Conservation (phyloP, 257 asterid genomes). For the Fraxinus cuspidata region DNA sequence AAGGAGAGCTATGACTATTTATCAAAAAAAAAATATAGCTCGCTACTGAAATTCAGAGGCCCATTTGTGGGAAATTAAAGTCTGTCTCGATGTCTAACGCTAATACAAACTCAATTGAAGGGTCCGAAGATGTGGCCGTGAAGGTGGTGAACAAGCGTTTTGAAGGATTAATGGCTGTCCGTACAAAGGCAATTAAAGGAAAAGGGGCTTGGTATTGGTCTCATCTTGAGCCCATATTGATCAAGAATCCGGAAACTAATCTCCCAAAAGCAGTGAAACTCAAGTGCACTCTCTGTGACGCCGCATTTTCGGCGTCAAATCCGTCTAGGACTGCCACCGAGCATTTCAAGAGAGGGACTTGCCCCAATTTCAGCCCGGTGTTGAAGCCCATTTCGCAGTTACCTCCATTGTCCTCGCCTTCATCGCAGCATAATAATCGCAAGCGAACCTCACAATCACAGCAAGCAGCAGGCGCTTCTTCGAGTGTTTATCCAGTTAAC, state of each 20-base stretch:
- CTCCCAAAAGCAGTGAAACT: conserved; percentile 81
- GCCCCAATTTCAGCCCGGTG: conserved; percentile 65
- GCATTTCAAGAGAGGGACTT: conserved; percentile 77
- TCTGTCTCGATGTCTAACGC: conserved; percentile 45
- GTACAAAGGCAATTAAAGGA: conserved; percentile 84
- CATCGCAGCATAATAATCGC: conserved; percentile 56
- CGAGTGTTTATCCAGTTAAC: conserved; percentile 42
- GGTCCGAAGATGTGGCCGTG: conserved; percentile 55
- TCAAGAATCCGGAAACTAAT: conserved; percentile 62
- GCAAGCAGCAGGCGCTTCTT: conserved; percentile 37
- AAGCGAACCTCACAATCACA: conserved; percentile 52
- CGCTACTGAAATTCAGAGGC: conserved; percentile 5
- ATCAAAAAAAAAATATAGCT: conserved; percentile 1
- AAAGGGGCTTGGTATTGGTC: conserved; percentile 99
- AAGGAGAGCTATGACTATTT: conserved; percentile 14
- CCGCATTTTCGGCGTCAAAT: conserved; percentile 81
- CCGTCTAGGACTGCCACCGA: conserved; percentile 89
- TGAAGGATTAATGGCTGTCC: conserved; percentile 66
- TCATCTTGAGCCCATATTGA: conserved; percentile 79
- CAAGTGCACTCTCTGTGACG: conserved; percentile 69
- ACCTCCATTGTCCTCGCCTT: conserved; percentile 79
- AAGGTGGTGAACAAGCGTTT: conserved; percentile 67
- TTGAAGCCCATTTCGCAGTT: conserved; percentile 59
- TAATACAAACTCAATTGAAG: conserved; percentile 41
- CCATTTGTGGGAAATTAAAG: conserved; percentile 8